Percentiles rank a stretch among this genome's conserved stretches.
Evolutionary conservation across 257 asterid genomes (phyloP).

Genomic region (Solanum pimpinellifolium): DNA sequence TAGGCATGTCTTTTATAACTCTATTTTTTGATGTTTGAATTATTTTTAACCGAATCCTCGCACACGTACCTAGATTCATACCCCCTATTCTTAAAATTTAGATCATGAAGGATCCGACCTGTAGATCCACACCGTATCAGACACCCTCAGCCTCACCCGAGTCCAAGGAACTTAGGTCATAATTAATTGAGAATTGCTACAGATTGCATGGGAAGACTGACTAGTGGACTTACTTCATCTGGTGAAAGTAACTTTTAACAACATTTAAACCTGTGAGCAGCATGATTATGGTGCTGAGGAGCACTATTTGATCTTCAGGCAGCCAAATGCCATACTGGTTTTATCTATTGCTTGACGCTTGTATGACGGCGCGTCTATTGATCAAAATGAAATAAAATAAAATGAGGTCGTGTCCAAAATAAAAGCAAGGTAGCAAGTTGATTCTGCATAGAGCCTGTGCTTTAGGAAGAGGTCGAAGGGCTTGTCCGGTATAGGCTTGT

Average conservation of each 20-base stretch:
- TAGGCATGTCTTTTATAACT: background rate
- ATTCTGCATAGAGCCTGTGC: background rate
- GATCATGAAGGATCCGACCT: background rate
- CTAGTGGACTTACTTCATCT: background rate
- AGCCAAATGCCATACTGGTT: background rate
- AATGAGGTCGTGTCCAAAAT: background rate
- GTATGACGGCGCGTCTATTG: background rate
- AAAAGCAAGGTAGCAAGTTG: background rate
- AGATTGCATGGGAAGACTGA: background rate
- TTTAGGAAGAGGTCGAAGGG: background rate
- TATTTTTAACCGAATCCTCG: background rate
- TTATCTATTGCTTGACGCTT: background rate
- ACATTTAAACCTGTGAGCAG: background rate
- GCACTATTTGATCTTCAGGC: background rate
- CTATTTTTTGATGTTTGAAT: background rate
- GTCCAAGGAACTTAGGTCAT: background rate
- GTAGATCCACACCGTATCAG: background rate
- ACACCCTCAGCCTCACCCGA: background rate
- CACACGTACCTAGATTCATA: background rate
- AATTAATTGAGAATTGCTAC: background rate
- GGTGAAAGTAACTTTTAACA: background rate
- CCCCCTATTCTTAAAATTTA: background rate
- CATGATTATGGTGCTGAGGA: background rate
- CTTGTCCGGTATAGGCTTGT: background rate
- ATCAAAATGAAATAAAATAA: background rate